Base-by-base conservation (phyloP, 1,284 basidiomycete species). In the Chondrostereum purpureum region DNA sequence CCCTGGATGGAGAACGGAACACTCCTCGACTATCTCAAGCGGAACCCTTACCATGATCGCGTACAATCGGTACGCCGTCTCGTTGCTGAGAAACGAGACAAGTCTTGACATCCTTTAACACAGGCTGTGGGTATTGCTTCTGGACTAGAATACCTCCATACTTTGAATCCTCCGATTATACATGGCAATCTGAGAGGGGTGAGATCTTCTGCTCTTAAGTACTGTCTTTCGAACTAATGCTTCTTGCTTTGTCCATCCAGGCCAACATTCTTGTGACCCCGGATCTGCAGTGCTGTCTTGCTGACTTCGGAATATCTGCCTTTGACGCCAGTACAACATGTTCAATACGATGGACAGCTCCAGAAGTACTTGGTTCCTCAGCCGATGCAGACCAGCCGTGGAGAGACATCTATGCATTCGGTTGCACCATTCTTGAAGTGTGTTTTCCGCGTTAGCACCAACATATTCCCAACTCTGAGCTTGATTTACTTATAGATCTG, bases 1-100 rank as follows among this genome's bases (percentile, higher is more conserved):
- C 54, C 49, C 16, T 53, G 52, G 50, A 54, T 52, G 47, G 17
- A 44, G 1, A 47, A 50, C 13, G 50, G 53, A 3, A 42, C 46
- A 24, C 20, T 55, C 8, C 41, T 50, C 6, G 21, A 24, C 2
- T 53, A 44, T 39, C 31, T 47, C 8, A 31, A 41, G 21, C 13
- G 13, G n/a, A 17, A 41, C 21, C 39, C 39, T 41, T 17, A 11
- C 4, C 12, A 21, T 23, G 22, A 41, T 41, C 39, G 39, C 10
- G 13, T 5, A 11, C 13, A 5, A 12, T 14, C 21, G 12, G 39
- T 41, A 23, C 12, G 39, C 23, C 22, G 13, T 10, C 4, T 41
- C 2, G 5, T 4, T 2, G 17, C 4, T n/a, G 18, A 3, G n/a
- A 31, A 31, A 31, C 27, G n/a, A 8, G 13, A 3, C 39, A 22